phyloP scores from a whole-genome alignment of 1,284 basidiomycete genomes.

The Cerioporus squamosus region DNA sequence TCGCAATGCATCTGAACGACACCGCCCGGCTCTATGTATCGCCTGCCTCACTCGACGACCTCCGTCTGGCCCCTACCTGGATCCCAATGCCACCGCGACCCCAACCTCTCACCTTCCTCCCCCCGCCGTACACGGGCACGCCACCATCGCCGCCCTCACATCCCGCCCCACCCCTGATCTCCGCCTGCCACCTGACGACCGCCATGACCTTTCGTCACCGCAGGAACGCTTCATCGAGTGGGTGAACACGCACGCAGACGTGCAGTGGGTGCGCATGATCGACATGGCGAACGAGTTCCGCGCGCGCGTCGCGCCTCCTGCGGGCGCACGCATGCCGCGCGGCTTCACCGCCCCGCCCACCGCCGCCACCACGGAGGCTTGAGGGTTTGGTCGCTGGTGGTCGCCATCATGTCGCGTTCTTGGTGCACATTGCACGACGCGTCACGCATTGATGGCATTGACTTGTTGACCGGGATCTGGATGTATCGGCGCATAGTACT shows the following conservation, averaged over 20 bases:
- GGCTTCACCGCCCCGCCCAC: constrained; percentile 9
- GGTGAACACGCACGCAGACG: constrained; percentile 73
- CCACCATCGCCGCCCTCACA: not conserved
- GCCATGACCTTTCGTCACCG: not conserved
- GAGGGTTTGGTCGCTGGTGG: too few species aligned
- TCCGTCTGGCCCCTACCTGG: too few species aligned
- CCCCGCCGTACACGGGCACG: not conserved
- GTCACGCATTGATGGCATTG: too few species aligned
- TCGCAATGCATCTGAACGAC: too few species aligned
- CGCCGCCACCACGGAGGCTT: not conserved
- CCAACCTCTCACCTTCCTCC: not conserved
- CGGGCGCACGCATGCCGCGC: constrained; percentile 48
- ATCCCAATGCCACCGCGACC: too few species aligned
- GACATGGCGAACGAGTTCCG: constrained; percentile 64
- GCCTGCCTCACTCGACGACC: too few species aligned
- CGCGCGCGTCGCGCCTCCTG: constrained; percentile 30
- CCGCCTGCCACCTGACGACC: not conserved
- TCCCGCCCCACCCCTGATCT: not conserved
- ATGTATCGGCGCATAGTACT: too few species aligned
- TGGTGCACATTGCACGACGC: too few species aligned
- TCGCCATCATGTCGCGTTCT: too few species aligned
- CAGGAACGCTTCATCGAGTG: constrained; percentile 80
- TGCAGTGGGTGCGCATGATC: constrained; percentile 77
- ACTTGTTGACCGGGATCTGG: too few species aligned
- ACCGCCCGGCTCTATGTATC: too few species aligned